Base-by-base conservation (phyloP, 2,329 filamentous ascomycete species). In the Pseudocercospora fuligena region DNA sequence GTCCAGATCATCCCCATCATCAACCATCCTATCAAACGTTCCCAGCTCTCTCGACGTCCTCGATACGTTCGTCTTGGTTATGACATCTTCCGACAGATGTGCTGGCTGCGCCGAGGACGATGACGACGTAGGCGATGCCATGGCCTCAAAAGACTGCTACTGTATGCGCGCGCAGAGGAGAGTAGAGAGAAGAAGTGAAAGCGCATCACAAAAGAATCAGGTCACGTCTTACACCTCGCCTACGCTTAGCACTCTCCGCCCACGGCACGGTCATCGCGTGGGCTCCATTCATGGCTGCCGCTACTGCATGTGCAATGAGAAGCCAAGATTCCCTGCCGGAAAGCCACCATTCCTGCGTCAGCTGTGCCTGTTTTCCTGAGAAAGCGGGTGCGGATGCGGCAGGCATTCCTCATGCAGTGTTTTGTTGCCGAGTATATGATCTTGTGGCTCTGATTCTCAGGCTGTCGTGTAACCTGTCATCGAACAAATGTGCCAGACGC, bases 91-190 rank as follows among this genome's bases (percentile, higher is more conserved):
- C 46, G 72, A 71, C 29, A 49, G 16, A 40, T 31, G 54, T 21
- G 46, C 51, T 25, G 66, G 49, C 46, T 60, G 61, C 40, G 66
- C 65, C 66, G 73, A 69, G 68, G 72, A 53, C 70, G 74, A 58
- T 58, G 73, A 66, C 57, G 64, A 66, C 19, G 68, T 60, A n/a
- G 46, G 54, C 23, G 57, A 65, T 25, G 57, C 63, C 63, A 65
- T 65, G 21, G 54, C 29, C 19, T 43, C 51, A 12, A 33, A n/a
- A 46, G 59, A 49, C n/a, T 49, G 46, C n/a, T 23, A 14, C 46
- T 49, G 33, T 33, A 33, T 11, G 12, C 33, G 33, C 33, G 46
- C 19, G 46, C 29, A 27, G 11, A 60, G 6, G 56, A 33, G 31
- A 29, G 40, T 51, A 33, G 61, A 23, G 61, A 23, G 53, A 29